These are phyloP conservation scores for Nicotiana attenuata DNA, from an alignment of 257 asterid species.

Conservation along the genomic window DNA sequence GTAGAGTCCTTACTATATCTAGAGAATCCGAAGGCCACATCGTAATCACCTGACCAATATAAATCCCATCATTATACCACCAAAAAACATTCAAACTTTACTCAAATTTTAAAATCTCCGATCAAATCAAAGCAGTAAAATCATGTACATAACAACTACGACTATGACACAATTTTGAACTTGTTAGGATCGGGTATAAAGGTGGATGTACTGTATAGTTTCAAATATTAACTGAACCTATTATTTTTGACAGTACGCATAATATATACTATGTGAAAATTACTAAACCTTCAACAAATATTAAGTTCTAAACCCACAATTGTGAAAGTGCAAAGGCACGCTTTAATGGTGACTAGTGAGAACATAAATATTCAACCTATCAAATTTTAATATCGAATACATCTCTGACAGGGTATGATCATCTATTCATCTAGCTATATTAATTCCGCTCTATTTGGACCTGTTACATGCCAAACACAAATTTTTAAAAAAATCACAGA, in stretches of 20 bases:
- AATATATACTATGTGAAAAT: neutral
- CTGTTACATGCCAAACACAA: neutral
- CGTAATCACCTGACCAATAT: slow-evolving; percentile 47
- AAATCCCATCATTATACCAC: slow-evolving; percentile 2
- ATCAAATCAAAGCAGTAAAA: neutral
- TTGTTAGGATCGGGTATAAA: neutral
- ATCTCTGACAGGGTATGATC: neutral
- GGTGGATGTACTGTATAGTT: neutral
- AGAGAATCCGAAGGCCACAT: slow-evolving; percentile 46
- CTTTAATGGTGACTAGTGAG: neutral
- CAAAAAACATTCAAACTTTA: neutral
- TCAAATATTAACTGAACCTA: neutral
- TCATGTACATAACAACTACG: neutral
- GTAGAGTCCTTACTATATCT: slow-evolving; percentile 53
- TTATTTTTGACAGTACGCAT: neutral
- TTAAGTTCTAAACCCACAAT: neutral
- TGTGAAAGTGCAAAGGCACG: neutral
- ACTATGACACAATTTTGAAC: neutral
- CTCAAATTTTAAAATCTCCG: neutral
- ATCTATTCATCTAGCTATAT: neutral
- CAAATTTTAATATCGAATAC: neutral
- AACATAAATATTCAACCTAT: neutral
- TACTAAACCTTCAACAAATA: neutral
- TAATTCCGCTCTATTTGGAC: neutral
- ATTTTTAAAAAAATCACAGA: neutral